Conservation (phyloP, 2,329 filamentous ascomycete species). For the Cephalotrichum gorgonifer region DNA sequence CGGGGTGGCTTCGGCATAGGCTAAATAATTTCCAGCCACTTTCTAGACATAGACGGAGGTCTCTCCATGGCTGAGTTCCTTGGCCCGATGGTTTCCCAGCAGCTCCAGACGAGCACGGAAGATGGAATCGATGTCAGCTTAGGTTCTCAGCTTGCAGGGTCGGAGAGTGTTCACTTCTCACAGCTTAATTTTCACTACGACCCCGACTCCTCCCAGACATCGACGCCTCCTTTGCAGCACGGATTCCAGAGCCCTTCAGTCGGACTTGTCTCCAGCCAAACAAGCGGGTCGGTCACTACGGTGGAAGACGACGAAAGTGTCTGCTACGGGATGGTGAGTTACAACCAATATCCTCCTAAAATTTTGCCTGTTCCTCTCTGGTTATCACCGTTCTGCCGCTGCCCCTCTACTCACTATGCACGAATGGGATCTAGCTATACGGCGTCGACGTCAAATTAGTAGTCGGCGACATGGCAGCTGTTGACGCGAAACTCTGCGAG, state of each 20-base stretch:
- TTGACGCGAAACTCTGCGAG: background rate
- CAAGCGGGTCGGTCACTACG: background rate
- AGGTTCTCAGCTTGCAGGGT: background rate
- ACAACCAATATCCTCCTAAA: background rate
- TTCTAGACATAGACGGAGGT: too few species aligned
- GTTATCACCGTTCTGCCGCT: too few species aligned
- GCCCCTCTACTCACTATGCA: too few species aligned
- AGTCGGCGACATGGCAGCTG: background rate
- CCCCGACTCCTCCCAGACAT: background rate
- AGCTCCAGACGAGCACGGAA: too few species aligned
- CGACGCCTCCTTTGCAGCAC: background rate
- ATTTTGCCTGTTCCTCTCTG: background rate
- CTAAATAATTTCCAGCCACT: too few species aligned
- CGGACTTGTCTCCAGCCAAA: background rate
- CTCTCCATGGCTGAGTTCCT: too few species aligned
- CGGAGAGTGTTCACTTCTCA: background rate
- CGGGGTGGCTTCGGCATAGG: too few species aligned
- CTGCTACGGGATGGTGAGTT: slow-evolving; percentile 13
- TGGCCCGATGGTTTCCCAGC: too few species aligned
- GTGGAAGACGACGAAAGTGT: slow-evolving; percentile 5
- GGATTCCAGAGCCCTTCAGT: background rate
- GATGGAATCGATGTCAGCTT: background rate
- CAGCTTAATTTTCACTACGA: background rate
- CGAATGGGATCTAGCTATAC: background rate
- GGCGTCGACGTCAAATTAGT: background rate